phyloP scores from a whole-genome alignment of 2,329 filamentous ascomycete genomes.

The Xenoacremonium recifei region DNA sequence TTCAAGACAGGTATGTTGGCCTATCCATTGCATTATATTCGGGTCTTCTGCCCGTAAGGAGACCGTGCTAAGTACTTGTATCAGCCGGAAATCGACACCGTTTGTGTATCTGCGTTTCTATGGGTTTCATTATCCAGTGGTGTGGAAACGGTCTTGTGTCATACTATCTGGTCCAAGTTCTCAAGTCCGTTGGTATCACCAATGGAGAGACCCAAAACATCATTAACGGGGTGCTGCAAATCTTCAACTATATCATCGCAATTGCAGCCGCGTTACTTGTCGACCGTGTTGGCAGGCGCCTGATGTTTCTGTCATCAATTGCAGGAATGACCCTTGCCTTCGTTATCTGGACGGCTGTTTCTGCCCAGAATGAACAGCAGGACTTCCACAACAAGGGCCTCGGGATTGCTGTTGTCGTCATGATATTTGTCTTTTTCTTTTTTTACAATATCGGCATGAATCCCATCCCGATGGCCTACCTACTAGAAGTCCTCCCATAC shows the following conservation, averaged over 20 bases:
- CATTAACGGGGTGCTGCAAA: constrained; percentile 51
- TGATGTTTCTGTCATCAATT: constrained; percentile 50
- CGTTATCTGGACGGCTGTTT: constrained; percentile 43
- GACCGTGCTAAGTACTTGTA: too few species aligned
- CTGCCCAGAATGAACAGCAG: constrained; percentile 17
- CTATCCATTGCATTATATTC: constrained; percentile 46
- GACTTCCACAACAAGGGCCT: constrained; percentile 37
- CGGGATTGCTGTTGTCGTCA: constrained; percentile 51
- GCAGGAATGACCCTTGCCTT: constrained; percentile 48
- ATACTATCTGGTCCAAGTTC: constrained; percentile 49
- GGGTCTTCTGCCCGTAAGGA: constrained; percentile 36
- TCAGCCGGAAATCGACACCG: constrained; percentile 38
- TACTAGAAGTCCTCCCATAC: constrained; percentile 1
- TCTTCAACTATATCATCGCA: constrained; percentile 48
- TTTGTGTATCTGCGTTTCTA: constrained; percentile 34
- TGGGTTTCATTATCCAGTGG: constrained; percentile 47
- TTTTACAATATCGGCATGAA: constrained; percentile 1
- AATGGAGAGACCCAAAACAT: constrained; percentile 39
- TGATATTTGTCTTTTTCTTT: constrained; percentile 35
- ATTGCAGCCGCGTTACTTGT: constrained; percentile 49
- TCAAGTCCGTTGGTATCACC: constrained; percentile 49
- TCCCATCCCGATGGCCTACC: constrained; percentile 1
- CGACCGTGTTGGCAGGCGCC: constrained; percentile 50
- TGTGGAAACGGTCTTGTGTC: constrained; percentile 42
- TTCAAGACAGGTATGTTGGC: constrained; percentile 46